These are phyloP conservation scores for Phialocephala sp. DNA, from an alignment of 2,329 filamentous ascomycete species.

Conservation along the genomic window DNA sequence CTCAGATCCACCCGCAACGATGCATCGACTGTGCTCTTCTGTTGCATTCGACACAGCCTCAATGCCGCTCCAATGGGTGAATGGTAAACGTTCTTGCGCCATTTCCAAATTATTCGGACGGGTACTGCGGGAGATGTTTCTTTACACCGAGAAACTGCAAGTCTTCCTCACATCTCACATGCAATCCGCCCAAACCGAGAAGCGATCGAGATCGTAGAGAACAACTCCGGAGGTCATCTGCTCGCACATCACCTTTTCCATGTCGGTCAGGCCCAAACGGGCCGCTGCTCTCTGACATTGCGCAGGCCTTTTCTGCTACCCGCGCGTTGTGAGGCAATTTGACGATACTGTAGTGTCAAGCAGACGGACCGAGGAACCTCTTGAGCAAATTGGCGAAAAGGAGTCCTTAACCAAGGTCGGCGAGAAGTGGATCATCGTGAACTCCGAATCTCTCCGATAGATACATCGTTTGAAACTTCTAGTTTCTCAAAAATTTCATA, in stretches of 20 bases:
- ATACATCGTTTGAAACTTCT: not conserved
- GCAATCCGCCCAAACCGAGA: constrained; percentile 2
- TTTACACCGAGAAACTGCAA: not conserved
- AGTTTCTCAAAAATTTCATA: not conserved
- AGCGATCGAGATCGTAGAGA: not conserved
- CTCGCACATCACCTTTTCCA: not conserved
- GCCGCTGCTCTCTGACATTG: constrained; percentile 8
- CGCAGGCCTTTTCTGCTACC: not conserved
- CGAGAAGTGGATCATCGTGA: too few relatives aligned
- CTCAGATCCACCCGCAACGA: constrained; percentile 13
- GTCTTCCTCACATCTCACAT: constrained; percentile 4
- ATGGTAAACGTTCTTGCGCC: not conserved
- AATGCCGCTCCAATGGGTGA: constrained; percentile 6
- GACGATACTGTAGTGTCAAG: not conserved
- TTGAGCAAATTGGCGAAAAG: constrained; percentile 15
- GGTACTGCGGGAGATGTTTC: not conserved
- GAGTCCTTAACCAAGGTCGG: too few relatives aligned
- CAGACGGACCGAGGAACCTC: constrained; percentile 21
- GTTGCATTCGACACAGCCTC: constrained; percentile 11
- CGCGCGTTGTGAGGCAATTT: constrained; percentile 6
- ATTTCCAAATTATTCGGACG: not conserved
- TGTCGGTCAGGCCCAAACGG: constrained; percentile 23
- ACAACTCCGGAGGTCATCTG: constrained; percentile 4
- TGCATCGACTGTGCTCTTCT: not conserved
- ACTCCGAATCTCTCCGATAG: constrained; percentile 4